These are phyloP conservation scores for Penicillium samsonianum DNA, from an alignment of 495 filamentous ascomycete genomes.

Conservation along the genomic window DNA sequence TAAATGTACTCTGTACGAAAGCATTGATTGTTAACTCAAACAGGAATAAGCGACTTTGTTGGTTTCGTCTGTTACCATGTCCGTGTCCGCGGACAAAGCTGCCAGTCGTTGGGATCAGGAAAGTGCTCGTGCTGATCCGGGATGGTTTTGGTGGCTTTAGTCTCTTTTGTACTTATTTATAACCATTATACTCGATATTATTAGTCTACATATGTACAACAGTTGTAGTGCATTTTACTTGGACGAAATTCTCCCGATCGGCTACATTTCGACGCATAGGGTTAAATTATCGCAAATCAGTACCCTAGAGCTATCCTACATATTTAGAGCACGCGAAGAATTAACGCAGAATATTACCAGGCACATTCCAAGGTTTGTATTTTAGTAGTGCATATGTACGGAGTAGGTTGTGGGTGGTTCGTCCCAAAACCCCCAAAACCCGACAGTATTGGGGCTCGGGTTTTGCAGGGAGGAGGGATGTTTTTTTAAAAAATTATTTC, in stretches of 20 bases:
- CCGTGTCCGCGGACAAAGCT: not conserved
- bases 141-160: not conserved
- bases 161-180: conserved; percentile 4
- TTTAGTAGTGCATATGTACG: not conserved
- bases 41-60: not conserved
- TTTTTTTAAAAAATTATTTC: not conserved
- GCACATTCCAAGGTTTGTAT: not conserved
- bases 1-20: not conserved
- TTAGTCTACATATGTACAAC: conserved; percentile 6
- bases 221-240: not conserved
- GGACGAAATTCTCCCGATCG: not conserved
- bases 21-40: not conserved
- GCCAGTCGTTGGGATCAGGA: not conserved
- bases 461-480: not conserved
- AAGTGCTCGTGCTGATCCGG: not conserved
- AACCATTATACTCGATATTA: not conserved
- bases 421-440: not conserved
- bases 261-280: not conserved
- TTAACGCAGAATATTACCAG: not conserved
- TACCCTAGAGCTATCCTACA: not conserved
- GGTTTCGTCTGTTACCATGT: conserved; percentile 5
- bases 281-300: not conserved
- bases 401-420: not conserved
- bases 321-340: conserved; percentile 6
- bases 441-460: not conserved